Evolutionary conservation across 352 stramenopile genomes (phyloP), one percentile per base, ranked within the genome.

Genomic region (Phytopythium aichiense): DNA sequence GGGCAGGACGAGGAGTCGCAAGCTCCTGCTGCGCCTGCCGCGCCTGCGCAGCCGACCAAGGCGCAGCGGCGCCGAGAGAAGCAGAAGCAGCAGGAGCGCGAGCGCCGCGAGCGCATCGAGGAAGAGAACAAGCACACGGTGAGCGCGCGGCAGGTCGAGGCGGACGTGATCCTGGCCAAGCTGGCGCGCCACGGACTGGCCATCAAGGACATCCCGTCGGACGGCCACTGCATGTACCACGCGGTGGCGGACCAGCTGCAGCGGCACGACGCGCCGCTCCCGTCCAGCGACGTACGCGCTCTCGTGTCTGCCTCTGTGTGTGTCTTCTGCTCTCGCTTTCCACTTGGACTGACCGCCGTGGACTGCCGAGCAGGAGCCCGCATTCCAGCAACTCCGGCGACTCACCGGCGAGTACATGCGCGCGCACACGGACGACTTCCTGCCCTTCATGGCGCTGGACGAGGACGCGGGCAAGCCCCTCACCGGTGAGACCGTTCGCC

Each of bases 171-270:
- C 53, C 28, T 74, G 35, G 56, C 61, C 8, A 87, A 92, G 69
- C 73, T 96, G 33, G 46, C 68, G 31, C 72, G 67, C 48, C 62
- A 78, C 33, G 73, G 72, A 3, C 71, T 95, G 35, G 65, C 65
- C 45, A 94, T 99, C 64, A 82, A 91, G 48, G 95, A 99, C 63
- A 97, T 99, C 20, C 81, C 88, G 42, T 96, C 96, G 2, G 97
- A 99, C 71, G 97, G 97, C 5, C 86, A 99, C 81, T 99, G 97
- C 75, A 91, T 99, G 74, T 99, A 99, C 79, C 91, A 98, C 60
- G 93, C 96, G 4, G 87, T 99, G 20, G 95, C 81, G 0, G 84
- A 97, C 61, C 95, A 98, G 68, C 77, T 98, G 64, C 72, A 87
- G 58, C 73, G 83, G 53, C 81, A 86, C 53, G 72, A 67, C 0